Evolutionary conservation across 2,329 filamentous ascomycete species (phyloP).

Genomic region (Ceratocystis cacaofunesta): DNA sequence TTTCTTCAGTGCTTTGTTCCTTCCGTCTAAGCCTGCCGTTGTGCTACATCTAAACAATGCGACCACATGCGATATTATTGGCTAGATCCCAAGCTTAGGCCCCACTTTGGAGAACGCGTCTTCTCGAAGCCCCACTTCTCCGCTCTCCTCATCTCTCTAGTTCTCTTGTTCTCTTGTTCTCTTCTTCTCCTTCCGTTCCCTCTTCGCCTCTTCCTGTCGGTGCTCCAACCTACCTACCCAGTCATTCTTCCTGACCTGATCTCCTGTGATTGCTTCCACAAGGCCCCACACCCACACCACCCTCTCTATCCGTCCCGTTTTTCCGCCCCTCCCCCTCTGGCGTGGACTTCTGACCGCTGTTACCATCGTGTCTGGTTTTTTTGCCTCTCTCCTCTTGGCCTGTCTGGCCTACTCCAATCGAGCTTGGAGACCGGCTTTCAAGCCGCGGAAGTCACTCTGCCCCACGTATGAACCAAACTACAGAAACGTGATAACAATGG

Average conservation of each 20-base stretch:
- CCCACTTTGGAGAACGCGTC: background rate
- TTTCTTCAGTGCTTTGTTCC: constrained; percentile 1
- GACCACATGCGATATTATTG: background rate
- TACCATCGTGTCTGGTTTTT: too few relatives aligned
- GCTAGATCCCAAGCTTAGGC: background rate
- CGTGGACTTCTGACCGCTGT: too few relatives aligned
- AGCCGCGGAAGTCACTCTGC: too few relatives aligned
- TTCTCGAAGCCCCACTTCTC: background rate
- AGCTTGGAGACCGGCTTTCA: too few relatives aligned
- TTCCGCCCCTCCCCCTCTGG: too few relatives aligned
- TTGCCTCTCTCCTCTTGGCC: too few relatives aligned
- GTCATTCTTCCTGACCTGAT: background rate
- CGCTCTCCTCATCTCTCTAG: background rate
- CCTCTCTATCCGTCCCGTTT: too few relatives aligned
- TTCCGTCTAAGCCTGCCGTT: background rate
- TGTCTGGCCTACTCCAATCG: too few relatives aligned
- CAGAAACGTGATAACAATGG: too few relatives aligned
- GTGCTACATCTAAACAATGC: background rate
- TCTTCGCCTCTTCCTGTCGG: background rate
- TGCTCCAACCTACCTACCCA: background rate
- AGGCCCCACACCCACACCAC: too few relatives aligned
- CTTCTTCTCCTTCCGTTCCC: background rate
- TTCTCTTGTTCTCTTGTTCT: background rate
- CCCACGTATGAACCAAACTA: too few relatives aligned
- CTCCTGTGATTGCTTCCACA: background rate